Conservation (phyloP, 1,284 basidiomycete genomes). For the Papiliotrema laurentii region DNA sequence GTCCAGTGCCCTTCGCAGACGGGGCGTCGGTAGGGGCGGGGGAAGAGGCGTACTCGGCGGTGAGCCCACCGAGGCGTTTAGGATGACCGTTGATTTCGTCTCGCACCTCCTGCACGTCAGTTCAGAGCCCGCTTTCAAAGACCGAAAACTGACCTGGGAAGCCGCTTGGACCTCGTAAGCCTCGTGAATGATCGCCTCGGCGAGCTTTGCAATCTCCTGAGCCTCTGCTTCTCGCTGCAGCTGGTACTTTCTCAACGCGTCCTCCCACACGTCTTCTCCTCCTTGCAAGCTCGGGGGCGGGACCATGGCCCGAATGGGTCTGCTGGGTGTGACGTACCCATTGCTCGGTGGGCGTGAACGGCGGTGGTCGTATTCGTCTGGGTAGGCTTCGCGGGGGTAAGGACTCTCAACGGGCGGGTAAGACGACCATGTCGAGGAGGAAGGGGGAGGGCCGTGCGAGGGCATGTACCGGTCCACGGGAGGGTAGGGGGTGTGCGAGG, state of each 20-base stretch:
- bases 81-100: not conserved
- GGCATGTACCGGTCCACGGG: too few relatives aligned
- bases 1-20: not conserved
- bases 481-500: too few relatives aligned
- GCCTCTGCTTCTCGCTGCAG: conserved; percentile 34
- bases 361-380: not conserved
- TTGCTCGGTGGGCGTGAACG: not conserved
- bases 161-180: not conserved
- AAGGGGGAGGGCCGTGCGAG: not conserved
- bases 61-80: not conserved
- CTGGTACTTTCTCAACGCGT: conserved; percentile 34
- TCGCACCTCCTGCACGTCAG: not conserved
- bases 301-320: not conserved
- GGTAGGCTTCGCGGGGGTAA: not conserved
- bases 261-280: conserved; percentile 41
- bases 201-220: conserved; percentile 14
- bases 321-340: not conserved
- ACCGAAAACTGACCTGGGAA: not conserved
- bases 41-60: not conserved
- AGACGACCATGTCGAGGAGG: not conserved
- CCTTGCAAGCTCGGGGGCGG: conserved; percentile 8
- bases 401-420: not conserved
- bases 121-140: not conserved
- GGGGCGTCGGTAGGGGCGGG: too few relatives aligned
- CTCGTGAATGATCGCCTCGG: not conserved